These are phyloP conservation scores for Arthrocladium fulminans DNA, from an alignment of 2,329 filamentous ascomycete species.

Conservation along the genomic window DNA sequence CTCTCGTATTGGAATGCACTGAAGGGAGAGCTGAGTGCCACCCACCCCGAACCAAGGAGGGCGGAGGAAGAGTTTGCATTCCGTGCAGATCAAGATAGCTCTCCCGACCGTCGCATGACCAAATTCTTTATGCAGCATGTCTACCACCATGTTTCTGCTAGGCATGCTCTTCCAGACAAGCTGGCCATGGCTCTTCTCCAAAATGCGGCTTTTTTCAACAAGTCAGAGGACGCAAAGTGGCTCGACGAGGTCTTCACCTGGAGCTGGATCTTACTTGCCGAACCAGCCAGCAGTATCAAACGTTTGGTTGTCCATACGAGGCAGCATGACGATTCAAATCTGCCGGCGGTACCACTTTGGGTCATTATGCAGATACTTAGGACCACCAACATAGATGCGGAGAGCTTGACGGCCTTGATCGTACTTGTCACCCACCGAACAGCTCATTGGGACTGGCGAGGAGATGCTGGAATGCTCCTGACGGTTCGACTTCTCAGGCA, in stretches of 20 bases:
- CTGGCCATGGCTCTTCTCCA: background rate
- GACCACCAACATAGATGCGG: constrained; percentile 32
- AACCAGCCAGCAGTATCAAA: constrained; percentile 27
- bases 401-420: constrained; percentile 20
- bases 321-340: constrained; percentile 13
- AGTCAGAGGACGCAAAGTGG: constrained; percentile 15
- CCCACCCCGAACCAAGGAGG: background rate
- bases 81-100: background rate
- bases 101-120: background rate
- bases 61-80: background rate
- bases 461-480: constrained; percentile 19
- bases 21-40: background rate
- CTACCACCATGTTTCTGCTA: background rate
- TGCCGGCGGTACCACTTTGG: constrained; percentile 34
- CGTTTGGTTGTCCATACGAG: constrained; percentile 29
- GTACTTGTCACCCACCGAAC: background rate
- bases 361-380: constrained; percentile 41
- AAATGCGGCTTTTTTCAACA: background rate
- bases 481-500: constrained; percentile 42
- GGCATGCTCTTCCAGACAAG: background rate
- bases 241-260: constrained; percentile 35
- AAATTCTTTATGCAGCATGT: constrained; percentile 1
- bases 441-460: background rate
- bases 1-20: background rate
- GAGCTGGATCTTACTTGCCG: constrained; percentile 39